Evolutionary conservation across 2,329 filamentous ascomycete species (phyloP).

Genomic region (Tolypocladium nubicola): DNA sequence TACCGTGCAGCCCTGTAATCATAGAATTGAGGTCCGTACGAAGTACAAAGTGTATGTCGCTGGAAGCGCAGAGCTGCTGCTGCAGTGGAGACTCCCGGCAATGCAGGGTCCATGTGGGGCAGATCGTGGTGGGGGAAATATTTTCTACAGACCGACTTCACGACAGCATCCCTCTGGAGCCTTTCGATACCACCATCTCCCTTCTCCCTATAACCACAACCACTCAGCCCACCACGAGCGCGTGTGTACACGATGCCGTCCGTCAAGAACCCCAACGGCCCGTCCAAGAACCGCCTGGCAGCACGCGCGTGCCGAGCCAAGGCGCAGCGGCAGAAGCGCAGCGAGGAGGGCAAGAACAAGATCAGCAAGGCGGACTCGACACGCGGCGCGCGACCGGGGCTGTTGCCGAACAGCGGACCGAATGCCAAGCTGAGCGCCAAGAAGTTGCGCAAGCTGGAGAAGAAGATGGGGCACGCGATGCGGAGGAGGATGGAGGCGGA

Average conservation of each 20-base stretch:
- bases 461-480: slow-evolving; percentile 39
- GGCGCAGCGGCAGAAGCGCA: slow-evolving; percentile 32
- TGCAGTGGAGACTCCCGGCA: background rate
- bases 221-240: background rate
- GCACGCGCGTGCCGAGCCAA: slow-evolving; percentile 33
- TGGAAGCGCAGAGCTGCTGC: background rate
- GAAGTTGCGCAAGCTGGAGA: slow-evolving; percentile 45
- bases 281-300: slow-evolving; percentile 41
- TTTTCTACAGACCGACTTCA: background rate
- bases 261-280: slow-evolving; percentile 47
- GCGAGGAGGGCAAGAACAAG: slow-evolving; percentile 25
- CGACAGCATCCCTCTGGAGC: background rate
- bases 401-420: slow-evolving; percentile 46
- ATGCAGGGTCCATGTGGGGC: background rate
- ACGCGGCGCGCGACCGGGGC: slow-evolving; percentile 40
- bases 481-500: slow-evolving; percentile 40
- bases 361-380: slow-evolving; percentile 30
- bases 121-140: background rate
- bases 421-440: slow-evolving; percentile 40
- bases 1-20: background rate
- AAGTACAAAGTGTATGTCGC: background rate
- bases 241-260: slow-evolving; percentile 33
- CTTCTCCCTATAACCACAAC: background rate
- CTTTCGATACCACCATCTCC: no score
- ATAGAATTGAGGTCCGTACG: background rate